phyloP scores from a whole-genome alignment of 2,329 filamentous ascomycete species.

The Aaosphaeria arxii region DNA sequence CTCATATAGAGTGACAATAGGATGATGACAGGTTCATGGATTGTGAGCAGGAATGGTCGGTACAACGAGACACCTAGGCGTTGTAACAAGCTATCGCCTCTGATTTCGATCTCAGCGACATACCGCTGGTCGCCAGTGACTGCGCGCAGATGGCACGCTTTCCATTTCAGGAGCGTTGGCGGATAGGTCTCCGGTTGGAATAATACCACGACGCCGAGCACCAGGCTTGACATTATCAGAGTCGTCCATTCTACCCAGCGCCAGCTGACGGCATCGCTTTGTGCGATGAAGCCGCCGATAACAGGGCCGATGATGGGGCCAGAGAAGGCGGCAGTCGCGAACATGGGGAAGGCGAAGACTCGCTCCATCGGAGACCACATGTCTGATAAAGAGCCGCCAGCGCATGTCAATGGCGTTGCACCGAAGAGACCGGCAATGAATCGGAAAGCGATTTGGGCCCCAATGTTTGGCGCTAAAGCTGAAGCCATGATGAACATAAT shows the following conservation, averaged over 20 bases:
- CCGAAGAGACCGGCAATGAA: conserved; percentile 51
- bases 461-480: conserved; percentile 47
- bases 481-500: conserved; percentile 48
- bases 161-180: conserved; percentile 26
- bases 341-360: conserved; percentile 40
- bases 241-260: conserved; percentile 57
- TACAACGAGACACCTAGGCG: conserved; percentile 38
- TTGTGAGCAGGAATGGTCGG: conserved; percentile 44
- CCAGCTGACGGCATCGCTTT: conserved; percentile 50
- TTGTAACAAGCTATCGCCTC: conserved; percentile 35
- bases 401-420: conserved; percentile 45
- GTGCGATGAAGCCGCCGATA: conserved; percentile 41
- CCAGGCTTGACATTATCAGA: conserved; percentile 38
- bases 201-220: conserved; percentile 10
- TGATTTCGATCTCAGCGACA: conserved; percentile 46
- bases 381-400: conserved; percentile 45
- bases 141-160: conserved; percentile 28
- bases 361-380: conserved; percentile 42
- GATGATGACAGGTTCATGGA: conserved; percentile 44
- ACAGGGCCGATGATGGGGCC: conserved; percentile 44
- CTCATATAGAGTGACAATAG: conserved; percentile 51
- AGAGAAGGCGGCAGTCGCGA: conserved; percentile 40
- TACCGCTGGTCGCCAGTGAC: conserved; percentile 43
- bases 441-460: conserved; percentile 50
- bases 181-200: conserved; percentile 21